These are phyloP conservation scores for Geotrichum aggregatum DNA, from an alignment of 1,139 yeast genomes.

Conservation along the genomic window DNA sequence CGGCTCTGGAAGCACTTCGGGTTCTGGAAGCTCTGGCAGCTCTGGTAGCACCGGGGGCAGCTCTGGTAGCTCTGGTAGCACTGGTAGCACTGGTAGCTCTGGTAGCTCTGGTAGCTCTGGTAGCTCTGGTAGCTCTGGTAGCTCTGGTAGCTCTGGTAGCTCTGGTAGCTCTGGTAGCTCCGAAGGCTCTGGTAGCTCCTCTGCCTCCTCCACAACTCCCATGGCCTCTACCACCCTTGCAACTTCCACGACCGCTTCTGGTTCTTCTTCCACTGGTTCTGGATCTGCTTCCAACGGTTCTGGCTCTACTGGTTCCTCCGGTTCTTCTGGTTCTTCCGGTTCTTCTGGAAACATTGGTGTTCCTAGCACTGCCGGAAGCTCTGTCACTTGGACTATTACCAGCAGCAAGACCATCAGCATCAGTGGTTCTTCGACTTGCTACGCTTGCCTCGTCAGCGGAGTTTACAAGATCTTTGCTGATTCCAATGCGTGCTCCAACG, in stretches of 20 bases:
- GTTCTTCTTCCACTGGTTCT: not conserved
- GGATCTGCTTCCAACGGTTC: not conserved
- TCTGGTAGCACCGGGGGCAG: too few relatives aligned
- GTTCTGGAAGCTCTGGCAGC: too few relatives aligned
- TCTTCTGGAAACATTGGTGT: not conserved
- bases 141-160: not conserved
- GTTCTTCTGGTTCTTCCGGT: not conserved
- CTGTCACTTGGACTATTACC: not conserved
- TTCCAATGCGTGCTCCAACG: not conserved
- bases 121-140: too few relatives aligned
- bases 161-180: not conserved
- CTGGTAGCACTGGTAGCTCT: not conserved
- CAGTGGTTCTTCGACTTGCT: not conserved
- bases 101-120: not conserved
- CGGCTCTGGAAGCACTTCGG: too few relatives aligned
- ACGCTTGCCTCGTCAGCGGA: slow-evolving; percentile 10
- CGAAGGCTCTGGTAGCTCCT: not conserved
- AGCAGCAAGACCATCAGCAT: not conserved
- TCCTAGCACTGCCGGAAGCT: not conserved
- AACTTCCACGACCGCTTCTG: not conserved
- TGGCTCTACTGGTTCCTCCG: not conserved
- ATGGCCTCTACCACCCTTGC: not conserved
- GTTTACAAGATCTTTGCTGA: not conserved
- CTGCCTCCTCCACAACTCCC: not conserved
- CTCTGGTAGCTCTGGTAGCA: not conserved